These are phyloP conservation scores for Cryptococcus sp. DNA, from an alignment of 1,284 basidiomycete species.

Conservation along the genomic window DNA sequence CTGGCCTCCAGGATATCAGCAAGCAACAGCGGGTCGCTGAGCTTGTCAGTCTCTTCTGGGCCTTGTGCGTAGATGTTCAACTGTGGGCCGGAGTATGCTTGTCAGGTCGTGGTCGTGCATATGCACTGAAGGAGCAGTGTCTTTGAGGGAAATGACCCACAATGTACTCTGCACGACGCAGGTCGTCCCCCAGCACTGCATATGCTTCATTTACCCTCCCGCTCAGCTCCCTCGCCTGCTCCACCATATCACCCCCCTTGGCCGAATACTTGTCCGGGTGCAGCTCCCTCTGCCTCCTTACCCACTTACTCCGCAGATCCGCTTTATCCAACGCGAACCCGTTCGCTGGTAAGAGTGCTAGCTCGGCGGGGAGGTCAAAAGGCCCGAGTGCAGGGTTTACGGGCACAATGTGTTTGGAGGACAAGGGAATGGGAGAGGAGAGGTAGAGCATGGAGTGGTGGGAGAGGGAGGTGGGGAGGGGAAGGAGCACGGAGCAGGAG, in stretches of 20 bases:
- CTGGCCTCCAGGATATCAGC: conserved; percentile 76
- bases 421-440: conserved; percentile 19
- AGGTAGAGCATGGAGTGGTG: conserved; percentile 43
- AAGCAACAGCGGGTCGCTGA: conserved; percentile 70
- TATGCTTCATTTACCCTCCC: conserved; percentile 48
- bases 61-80: conserved; percentile 61
- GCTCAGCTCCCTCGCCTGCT: conserved; percentile 39
- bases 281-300: conserved; percentile 39
- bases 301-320: conserved; percentile 37
- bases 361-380: conserved; percentile 31
- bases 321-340: conserved; percentile 40
- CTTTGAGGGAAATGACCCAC: conserved; percentile 27
- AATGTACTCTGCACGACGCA: conserved; percentile 48
- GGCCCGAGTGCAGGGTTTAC: not conserved
- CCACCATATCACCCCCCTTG: conserved; percentile 24
- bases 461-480: conserved; percentile 38
- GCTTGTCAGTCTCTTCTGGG: conserved; percentile 68
- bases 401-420: conserved; percentile 1
- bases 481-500: conserved; percentile 31
- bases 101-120: not conserved
- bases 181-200: conserved; percentile 40
- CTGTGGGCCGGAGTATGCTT: conserved; percentile 28
- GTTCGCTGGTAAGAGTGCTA: conserved; percentile 30
- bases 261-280: conserved; percentile 46
- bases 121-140: no score